These are phyloP conservation scores for Pugionium cornutum DNA, from an alignment of 345 rosid genomes.

Conservation along the genomic window DNA sequence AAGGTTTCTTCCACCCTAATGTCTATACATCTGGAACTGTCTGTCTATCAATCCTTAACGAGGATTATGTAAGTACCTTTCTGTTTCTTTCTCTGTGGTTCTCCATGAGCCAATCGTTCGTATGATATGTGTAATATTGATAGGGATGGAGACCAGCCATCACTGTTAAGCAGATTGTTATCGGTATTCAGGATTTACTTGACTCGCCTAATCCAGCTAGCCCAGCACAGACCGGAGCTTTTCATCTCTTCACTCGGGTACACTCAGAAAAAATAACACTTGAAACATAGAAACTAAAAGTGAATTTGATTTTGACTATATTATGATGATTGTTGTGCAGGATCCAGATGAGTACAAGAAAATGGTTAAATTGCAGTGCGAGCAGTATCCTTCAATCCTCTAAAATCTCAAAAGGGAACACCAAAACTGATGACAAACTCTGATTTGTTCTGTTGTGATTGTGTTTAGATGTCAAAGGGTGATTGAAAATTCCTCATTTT, in stretches of 20 bases:
- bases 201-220: conserved; percentile 85
- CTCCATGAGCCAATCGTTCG: not conserved
- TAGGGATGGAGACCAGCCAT: conserved; percentile 98
- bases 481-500: conserved; percentile 34
- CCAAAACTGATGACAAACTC: conserved; percentile 30
- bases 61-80: conserved; percentile 65
- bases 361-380: conserved; percentile 83
- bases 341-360: conserved; percentile 80
- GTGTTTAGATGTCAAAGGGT: conserved; percentile 21
- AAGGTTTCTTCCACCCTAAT: conserved; percentile 83
- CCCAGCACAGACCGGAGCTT: conserved; percentile 91
- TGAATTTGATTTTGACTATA: not conserved
- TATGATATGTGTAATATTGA: not conserved
- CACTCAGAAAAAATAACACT: not conserved
- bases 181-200: conserved; percentile 85
- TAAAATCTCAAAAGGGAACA: conserved; percentile 33
- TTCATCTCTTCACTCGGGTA: conserved; percentile 89
- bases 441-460: conserved; percentile 29
- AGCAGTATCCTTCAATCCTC: conserved; percentile 75
- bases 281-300: not conserved
- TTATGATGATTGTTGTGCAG: conserved; percentile 40
- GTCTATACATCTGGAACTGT: conserved; percentile 94
- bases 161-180: conserved; percentile 87
- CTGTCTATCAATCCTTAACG: conserved; percentile 84
- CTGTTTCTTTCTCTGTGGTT: not conserved